A percentile compares a stretch with the other conserved stretches of the same genome.
Conservation (phyloP, 208 protist genomes). For the Entamoeba histolytica region DNA sequence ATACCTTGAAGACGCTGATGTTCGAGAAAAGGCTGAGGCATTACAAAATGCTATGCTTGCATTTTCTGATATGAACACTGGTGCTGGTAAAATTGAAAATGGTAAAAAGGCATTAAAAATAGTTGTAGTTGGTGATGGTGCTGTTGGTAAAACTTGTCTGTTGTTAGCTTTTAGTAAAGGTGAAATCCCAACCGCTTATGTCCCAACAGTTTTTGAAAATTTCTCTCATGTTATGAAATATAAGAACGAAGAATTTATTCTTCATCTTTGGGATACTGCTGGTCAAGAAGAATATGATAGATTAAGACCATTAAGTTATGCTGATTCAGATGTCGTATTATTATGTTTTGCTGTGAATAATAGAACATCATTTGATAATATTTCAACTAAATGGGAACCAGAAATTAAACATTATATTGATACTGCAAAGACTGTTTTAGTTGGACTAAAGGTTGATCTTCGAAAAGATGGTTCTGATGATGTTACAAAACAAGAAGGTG, state of each 20-base stretch:
- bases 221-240: conserved; percentile 8
- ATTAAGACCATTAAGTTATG: conserved; percentile 40
- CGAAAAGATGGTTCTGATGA: not conserved
- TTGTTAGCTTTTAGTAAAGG: not conserved
- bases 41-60: too few species aligned
- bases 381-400: conserved; percentile 34
- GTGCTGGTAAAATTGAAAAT: not conserved
- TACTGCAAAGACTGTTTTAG: conserved; percentile 31
- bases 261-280: conserved; percentile 28
- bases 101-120: not conserved
- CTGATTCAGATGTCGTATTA: conserved; percentile 40
- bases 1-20: too few species aligned
- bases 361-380: conserved; percentile 46
- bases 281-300: conserved; percentile 43
- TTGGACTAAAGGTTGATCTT: conserved; percentile 44
- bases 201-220: conserved; percentile 35
- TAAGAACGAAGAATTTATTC: not conserved
- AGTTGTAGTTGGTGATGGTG: conserved; percentile 16
- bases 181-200: not conserved
- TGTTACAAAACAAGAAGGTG: not conserved
- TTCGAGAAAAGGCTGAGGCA: too few species aligned
- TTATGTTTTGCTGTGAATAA: conserved; percentile 50
- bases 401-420: conserved; percentile 12
- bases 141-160: conserved; percentile 22
- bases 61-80: too few species aligned